Base-by-base conservation (phyloP, 2,329 filamentous ascomycete species). In the Calycina herbarum region DNA sequence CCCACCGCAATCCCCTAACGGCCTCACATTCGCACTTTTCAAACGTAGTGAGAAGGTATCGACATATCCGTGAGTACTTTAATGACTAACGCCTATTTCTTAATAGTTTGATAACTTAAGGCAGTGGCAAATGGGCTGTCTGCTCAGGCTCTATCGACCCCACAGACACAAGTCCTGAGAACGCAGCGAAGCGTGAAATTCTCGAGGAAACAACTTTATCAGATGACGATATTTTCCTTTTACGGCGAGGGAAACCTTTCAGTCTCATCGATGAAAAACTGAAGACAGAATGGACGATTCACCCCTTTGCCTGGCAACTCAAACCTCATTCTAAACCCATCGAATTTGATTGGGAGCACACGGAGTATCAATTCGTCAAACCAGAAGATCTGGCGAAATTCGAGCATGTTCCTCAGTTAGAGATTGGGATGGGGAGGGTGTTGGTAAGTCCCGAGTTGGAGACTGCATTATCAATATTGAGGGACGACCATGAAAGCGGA, bases 151-250 rank as follows among this genome's bases (percentile, higher is more conserved):
- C 80, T 63, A 83, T 91, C 61, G 84, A 89, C 2, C 62, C 77
- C 5, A 73, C 76, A 0, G 88, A 90, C 69, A 65, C 77, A 2
- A 81, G 76, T 27, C 83, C 87, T 0, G 74, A 87, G 5, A 77
- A 80, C 2, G 83, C 88, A 0, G 88, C 88, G 31, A 84, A 84
- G 80, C 82, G 88, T 15, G 87, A 90, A 75, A 78, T 91, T 27
- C 71, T 74, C 5, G 87, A 90, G 73, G 88, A 90, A 74, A 90
- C 88, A 0, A 79, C 78, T 1, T 79, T 90, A 13, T 82, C 80
- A 0, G 68, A 77, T 0, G 13, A 29, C 1, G 70, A 73, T 31
- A 63, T 74, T 20, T 57, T 59, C 2, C 62, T 74, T 5, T 64
- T 75, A 1, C 65, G 67, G 1, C 58, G 61, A n/a, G 88, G 87